Evolutionary conservation across 192 early-diverging fungal species (phyloP).

Genomic region (Neocallimastix lanati): DNA sequence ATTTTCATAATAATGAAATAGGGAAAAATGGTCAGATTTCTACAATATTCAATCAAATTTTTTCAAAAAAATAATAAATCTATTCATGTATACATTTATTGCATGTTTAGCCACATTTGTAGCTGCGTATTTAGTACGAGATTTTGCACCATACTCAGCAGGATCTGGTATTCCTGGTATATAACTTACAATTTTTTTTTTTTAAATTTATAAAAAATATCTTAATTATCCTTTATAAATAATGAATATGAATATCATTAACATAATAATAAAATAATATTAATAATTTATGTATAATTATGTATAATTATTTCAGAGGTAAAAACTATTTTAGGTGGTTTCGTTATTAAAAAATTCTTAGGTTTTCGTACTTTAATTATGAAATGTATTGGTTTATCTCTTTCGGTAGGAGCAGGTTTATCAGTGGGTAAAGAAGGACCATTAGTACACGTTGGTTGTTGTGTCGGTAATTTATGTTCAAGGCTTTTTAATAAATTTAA

Average conservation of each 20-base stretch:
- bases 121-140: not conserved
- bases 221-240: no score
- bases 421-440: conserved; percentile 60
- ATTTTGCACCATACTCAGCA: not conserved
- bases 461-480: conserved; percentile 69
- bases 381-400: conserved; percentile 1
- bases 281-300: no score
- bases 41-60: not conserved
- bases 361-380: not conserved
- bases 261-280: no score
- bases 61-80: not conserved
- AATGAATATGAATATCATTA: no score
- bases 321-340: conserved; percentile 2
- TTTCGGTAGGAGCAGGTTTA: conserved; percentile 1
- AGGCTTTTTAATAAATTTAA: conserved; percentile 80
- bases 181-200: not conserved
- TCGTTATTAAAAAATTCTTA: not conserved
- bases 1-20: not conserved
- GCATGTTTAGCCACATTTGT: not conserved
- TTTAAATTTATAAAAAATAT: no score
- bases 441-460: conserved; percentile 79
- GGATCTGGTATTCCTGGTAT: not conserved
- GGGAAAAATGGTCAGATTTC: not conserved
- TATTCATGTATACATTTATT: not conserved
- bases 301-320: not conserved